phyloP scores from a whole-genome alignment of 1,139 yeast species.

The Yamadazyma sp. region DNA sequence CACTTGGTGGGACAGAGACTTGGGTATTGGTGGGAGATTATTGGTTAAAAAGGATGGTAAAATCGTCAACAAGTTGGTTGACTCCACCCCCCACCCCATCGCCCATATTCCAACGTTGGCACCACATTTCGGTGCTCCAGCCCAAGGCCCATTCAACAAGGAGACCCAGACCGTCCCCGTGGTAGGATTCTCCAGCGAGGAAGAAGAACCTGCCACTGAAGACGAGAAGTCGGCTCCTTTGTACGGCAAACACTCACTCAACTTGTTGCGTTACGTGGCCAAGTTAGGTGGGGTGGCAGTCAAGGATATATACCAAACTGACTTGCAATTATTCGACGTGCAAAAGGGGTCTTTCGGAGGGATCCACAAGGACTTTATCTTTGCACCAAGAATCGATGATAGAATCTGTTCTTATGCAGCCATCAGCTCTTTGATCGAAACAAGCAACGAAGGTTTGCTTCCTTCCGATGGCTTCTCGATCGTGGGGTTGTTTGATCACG shows the following conservation, averaged over 20 bases:
- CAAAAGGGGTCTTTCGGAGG: conserved; percentile 46
- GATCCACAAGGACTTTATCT: conserved; percentile 37
- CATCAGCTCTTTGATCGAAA: conserved; percentile 32
- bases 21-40: conserved; percentile 48
- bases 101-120: conserved; percentile 46
- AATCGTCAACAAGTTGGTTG: conserved; percentile 27
- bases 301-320: conserved; percentile 31
- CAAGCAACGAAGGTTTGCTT: conserved; percentile 18
- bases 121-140: conserved; percentile 39
- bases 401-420: conserved; percentile 46
- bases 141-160: conserved; percentile 31
- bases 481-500: conserved; percentile 44
- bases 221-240: conserved; percentile 37
- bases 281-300: conserved; percentile 27
- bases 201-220: conserved; percentile 25
- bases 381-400: conserved; percentile 47
- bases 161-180: conserved; percentile 48
- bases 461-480: conserved; percentile 32
- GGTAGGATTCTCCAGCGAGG: conserved; percentile 29
- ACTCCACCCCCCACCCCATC: conserved; percentile 39
- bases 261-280: conserved; percentile 35
- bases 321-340: conserved; percentile 43
- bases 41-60: conserved; percentile 27
- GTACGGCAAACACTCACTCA: conserved; percentile 38
- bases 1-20: conserved; percentile 46